Evolutionary conservation across 768 basidiomycete genomes (phyloP).

Genomic region (Macrolepiota fuliginosa): DNA sequence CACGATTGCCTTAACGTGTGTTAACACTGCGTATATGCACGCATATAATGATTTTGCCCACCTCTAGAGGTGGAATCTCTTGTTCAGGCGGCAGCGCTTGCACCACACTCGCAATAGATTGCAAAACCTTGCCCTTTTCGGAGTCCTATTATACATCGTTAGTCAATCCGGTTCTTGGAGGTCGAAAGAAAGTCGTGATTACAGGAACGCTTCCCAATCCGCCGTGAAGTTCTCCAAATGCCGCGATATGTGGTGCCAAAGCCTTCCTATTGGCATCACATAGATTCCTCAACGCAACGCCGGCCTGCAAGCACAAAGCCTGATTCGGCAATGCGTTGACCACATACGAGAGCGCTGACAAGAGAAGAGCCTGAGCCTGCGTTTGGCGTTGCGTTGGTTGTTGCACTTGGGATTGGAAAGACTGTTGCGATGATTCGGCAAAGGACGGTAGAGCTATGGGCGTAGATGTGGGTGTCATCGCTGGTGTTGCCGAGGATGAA

Average conservation of each 20-base stretch:
- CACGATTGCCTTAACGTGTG: constrained; percentile 59
- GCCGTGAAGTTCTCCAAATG: constrained; percentile 83
- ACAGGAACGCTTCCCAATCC: constrained; percentile 74
- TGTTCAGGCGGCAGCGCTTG: constrained; percentile 83
- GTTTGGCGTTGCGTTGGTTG: constrained; percentile 26
- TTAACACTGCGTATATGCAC: background rate
- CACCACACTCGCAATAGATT: constrained; percentile 91
- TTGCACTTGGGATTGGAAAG: background rate
- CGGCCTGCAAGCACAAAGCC: constrained; percentile 65
- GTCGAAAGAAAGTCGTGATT: constrained; percentile 23
- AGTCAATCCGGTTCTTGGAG: background rate
- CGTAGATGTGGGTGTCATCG: background rate
- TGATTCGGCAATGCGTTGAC: constrained; percentile 69
- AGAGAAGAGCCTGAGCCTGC: constrained; percentile 36
- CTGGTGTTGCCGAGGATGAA: constrained; percentile 10
- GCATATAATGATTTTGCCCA: constrained; percentile 24
- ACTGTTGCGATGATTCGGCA: background rate
- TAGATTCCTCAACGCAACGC: constrained; percentile 78
- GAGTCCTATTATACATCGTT: constrained; percentile 48
- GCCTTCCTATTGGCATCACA: constrained; percentile 90
- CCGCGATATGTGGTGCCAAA: constrained; percentile 77
- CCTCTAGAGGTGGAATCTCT: constrained; percentile 76
- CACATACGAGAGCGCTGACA: constrained; percentile 67
- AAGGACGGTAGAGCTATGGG: background rate
- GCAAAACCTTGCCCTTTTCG: constrained; percentile 87